Evolutionary conservation across 2,329 filamentous ascomycete species (phyloP).

Genomic region (Alternaria sp.): DNA sequence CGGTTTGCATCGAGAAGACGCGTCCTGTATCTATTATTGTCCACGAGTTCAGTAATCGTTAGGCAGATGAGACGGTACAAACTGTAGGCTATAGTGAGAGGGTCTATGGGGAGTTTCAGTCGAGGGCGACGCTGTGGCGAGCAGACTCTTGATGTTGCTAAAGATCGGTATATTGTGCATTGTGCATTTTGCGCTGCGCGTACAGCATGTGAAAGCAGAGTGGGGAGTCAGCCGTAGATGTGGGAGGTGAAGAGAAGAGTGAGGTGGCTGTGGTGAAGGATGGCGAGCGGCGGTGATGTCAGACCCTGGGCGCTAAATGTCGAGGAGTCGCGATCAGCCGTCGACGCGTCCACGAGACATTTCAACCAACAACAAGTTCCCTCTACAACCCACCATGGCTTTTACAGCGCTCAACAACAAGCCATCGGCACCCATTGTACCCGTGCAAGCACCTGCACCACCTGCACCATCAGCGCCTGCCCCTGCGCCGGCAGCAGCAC

Average conservation of each 20-base stretch:
- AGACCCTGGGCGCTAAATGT: conserved; percentile 16
- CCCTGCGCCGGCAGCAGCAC: neutral
- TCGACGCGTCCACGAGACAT: conserved; percentile 12
- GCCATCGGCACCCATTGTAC: conserved; percentile 12
- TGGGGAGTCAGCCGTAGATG: neutral
- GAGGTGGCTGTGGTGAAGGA: neutral
- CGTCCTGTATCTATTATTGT: neutral
- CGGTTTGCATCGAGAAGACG: neutral
- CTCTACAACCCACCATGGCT: conserved; percentile 20
- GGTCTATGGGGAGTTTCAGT: neutral
- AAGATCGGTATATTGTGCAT: neutral
- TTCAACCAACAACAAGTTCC: conserved; percentile 7
- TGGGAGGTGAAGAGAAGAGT: neutral
- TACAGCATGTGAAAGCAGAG: neutral
- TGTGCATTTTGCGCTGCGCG: neutral
- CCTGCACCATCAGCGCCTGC: neutral
- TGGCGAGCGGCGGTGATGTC: conserved; percentile 12
- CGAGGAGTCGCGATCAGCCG: conserved; percentile 18
- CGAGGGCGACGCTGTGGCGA: neutral
- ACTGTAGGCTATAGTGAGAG: neutral
- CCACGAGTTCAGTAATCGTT: neutral
- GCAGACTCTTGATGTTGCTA: neutral
- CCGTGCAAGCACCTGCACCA: conserved; percentile 5
- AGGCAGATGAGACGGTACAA: neutral
- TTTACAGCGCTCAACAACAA: conserved; percentile 33